Base-by-base conservation (phyloP, 2,329 filamentous ascomycete species). In the Penicillium sp. region DNA sequence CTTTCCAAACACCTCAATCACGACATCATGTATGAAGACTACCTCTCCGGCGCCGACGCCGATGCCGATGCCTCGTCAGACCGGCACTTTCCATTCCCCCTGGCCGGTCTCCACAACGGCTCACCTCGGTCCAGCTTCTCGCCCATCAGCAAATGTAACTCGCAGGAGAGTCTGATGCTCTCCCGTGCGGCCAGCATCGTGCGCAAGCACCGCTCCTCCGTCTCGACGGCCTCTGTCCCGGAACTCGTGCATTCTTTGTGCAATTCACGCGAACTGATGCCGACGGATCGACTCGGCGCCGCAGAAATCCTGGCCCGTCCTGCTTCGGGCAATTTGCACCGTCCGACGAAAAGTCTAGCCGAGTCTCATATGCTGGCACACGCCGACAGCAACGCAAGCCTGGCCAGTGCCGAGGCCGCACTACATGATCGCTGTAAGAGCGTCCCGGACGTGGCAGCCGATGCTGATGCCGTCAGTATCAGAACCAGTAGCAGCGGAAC, bases 111-210 rank as follows among this genome's bases (percentile, higher is more conserved):
- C n/a, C 34, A 67, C 29, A 61, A 66, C 41, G 56, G 62, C n/a
- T 72, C 69, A 34, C 65, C 68, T 3, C 73, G 74, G 26, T 77
- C 72, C 57, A 77, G 75, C 55, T 72, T 70, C 47, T 74, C 75
- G 3, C 73, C 73, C 11, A 74, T 77, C 44, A 80, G 77, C 69
- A 78, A 78, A 52, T 75, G 74, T 54, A 78, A 76, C 59, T 80
- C 77, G 4, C 77, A 79, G 48, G 77, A 80, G 58, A 80, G 76
- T 59, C 73, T 79, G 52, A 71, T 78, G 36, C 66, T 77, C 45
- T 78, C 76, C 5, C 71, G 71, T 36, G 70, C 72, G 7, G 70
- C 71, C n/a, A 74, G 72, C 0, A 67, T 73, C 47, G 69, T 66
- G 35, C 70, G 71, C 40, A 74, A 74, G 47, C 72, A 73, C 54